phyloP scores from a whole-genome alignment of 352 stramenopile genomes.

The Phytophthora meadii region DNA sequence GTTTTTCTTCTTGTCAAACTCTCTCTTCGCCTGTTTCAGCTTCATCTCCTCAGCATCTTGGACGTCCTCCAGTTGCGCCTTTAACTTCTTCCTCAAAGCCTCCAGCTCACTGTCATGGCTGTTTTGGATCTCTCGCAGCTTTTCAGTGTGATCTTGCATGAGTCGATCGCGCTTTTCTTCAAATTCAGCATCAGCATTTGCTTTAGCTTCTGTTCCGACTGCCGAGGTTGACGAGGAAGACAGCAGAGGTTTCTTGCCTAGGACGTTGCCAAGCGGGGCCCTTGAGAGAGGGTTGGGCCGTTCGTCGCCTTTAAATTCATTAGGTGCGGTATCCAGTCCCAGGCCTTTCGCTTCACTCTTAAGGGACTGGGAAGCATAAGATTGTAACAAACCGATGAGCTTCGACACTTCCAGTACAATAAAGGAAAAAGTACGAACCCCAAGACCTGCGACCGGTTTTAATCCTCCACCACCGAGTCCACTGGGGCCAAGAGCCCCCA shows the following conservation, averaged over 20 bases:
- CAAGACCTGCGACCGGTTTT: slow-evolving; percentile 53
- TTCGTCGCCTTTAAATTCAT: slow-evolving; percentile 23
- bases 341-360: slow-evolving; percentile 43
- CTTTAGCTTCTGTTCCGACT: slow-evolving; percentile 45
- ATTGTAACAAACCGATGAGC: neutral
- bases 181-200: slow-evolving; percentile 48
- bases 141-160: slow-evolving; percentile 46
- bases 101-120: slow-evolving; percentile 47
- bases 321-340: slow-evolving; percentile 4
- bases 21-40: slow-evolving; percentile 64
- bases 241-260: slow-evolving; percentile 60
- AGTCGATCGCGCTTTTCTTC: slow-evolving; percentile 64
- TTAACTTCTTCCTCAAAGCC: slow-evolving; percentile 51
- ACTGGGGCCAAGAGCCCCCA: slow-evolving; percentile 38
- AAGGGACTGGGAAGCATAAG: slow-evolving; percentile 26
- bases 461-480: slow-evolving; percentile 39
- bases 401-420: neutral
- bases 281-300: slow-evolving; percentile 54
- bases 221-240: slow-evolving; percentile 26
- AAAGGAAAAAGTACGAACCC: slow-evolving; percentile 42
- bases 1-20: slow-evolving; percentile 73
- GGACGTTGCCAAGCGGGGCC: slow-evolving; percentile 49
- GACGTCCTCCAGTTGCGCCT: slow-evolving; percentile 57
- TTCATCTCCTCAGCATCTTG: slow-evolving; percentile 64
- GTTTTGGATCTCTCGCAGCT: slow-evolving; percentile 43